Base-by-base conservation (phyloP, 1,284 basidiomycete genomes). In the Puccinia brachypodii region DNA sequence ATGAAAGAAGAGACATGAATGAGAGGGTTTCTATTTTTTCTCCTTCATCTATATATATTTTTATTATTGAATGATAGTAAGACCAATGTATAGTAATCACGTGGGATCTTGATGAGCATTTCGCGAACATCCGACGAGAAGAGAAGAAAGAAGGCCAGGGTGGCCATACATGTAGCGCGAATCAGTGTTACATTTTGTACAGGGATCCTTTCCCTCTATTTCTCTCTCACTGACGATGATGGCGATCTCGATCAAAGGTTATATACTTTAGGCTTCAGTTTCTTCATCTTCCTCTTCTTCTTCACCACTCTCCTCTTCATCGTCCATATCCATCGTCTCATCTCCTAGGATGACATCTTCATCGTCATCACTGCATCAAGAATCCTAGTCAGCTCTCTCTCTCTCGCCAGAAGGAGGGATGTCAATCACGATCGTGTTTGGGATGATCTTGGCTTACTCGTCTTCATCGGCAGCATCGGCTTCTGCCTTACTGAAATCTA, bases 241-340 rank as follows among this genome's bases (percentile, higher is more conserved):
- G n/a, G n/a, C n/a, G n/a, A n/a, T n/a, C n/a, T n/a, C 33, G 62
- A 38, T 40, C 9, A 19, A 19, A n/a, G n/a, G n/a, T n/a, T n/a
- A 58, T 11, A 3, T 22, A 19, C 11, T 56, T 56, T 56, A 56
- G n/a, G 53, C 53, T 56, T 56, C 53, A 19, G 53, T 25, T 31
- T 44, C 68, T 53, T 75, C 79, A 8, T 81, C 79, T 31, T 81
- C 79, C 16, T 81, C 79, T 3, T 81, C 79, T 64, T 81, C 79
- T 42, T 58, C 60, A 36, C 44, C 64, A 25, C 74, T 72, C 44
- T 81, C 79, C 40, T 75, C 79, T 31, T 80, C 77, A 31, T 81
- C 79, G 11, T 81, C 79, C 72, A 81, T 40, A 19, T 74, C 79
- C 42, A 58, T 81, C 13, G 68, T 81, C 44, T 81, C 79, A 28